A percentile compares a stretch with the other conserved stretches of the same genome.
Conservation (phyloP, 805 yeast species). For the Teunomyces lycoperdinae region DNA sequence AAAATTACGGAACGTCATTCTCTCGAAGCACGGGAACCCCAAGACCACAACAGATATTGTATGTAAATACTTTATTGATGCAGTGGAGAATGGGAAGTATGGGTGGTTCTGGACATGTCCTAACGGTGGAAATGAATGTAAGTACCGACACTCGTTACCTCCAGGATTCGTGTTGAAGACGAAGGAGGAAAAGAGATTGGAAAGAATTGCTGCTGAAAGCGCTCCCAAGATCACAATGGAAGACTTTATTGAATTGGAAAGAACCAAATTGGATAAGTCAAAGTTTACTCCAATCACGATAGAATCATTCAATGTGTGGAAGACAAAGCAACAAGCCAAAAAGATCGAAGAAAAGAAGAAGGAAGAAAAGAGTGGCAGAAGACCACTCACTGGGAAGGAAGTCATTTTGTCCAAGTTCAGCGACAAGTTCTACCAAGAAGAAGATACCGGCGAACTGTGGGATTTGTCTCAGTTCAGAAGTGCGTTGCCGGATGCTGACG, state of each 20-base stretch:
- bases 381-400: conserved; percentile 64
- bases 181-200: conserved; percentile 89
- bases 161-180: conserved; percentile 96
- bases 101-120: conserved; percentile 99
- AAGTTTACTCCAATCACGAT: conserved; percentile 83
- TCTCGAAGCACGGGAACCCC: conserved; percentile 92
- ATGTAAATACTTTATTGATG: conserved; percentile 91
- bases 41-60: conserved; percentile 92
- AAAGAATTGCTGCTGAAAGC: conserved; percentile 75
- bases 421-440: conserved; percentile 54
- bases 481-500: conserved; percentile 49
- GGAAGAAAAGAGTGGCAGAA: conserved; percentile 39
- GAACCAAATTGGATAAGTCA: conserved; percentile 73
- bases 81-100: conserved; percentile 94
- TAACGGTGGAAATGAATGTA: conserved; percentile 88
- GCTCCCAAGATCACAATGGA: conserved; percentile 92
- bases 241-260: conserved; percentile 92
- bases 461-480: conserved; percentile 59
- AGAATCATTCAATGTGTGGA: conserved; percentile 82
- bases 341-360: conserved; percentile 39
- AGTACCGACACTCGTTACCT: conserved; percentile 92
- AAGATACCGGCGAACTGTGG: conserved; percentile 49
- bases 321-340: conserved; percentile 60
- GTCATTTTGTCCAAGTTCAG: conserved; percentile 58
- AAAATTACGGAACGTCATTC: conserved; percentile 79